Evolutionary conservation across 2,329 filamentous ascomycete genomes (phyloP), one percentile per base, ranked within the genome.

Genomic region (Sarocladium strictum): DNA sequence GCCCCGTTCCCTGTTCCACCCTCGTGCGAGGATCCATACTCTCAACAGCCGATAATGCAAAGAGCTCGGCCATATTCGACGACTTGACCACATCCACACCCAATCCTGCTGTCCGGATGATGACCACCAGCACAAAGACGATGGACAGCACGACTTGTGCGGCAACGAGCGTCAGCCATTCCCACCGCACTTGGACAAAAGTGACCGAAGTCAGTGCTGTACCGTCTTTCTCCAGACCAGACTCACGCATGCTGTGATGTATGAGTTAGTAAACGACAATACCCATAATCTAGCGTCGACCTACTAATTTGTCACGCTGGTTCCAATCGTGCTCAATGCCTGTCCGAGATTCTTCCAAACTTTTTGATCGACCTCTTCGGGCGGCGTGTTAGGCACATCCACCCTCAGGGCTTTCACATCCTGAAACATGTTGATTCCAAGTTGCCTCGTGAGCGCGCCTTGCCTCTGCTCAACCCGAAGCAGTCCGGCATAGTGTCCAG

Each of bases 11-110:
- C 12, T 29, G 11, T 29, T 17, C 21, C 3, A 11, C 11, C 10
- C 27, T 21, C 10, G n/a, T 24, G 19, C 19, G 23, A 5, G 3
- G 15, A 3, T 21, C 12, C 21, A 23, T 29, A 14, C 43, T 17
- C 3, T n/a, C 43, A 29, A 9, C 43, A 29, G 9, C 10, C n/a
- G 7, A n/a, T 10, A 56, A 19, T 7, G 57, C 57, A 37, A 58
- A 56, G 1, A 58, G 53, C 41, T 54, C 54, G 12, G 57, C 55
- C 26, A 47, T 52, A 37, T 57, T 54, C 23, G 53, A 38, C 41
- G 55, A 61, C 50, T 62, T 61, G 5, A 61, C 57, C 12, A 61
- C 54, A 9, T 57, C 59, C 1, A 62, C 53, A 5, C 47, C 57
- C 15, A 58, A 38, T 9, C 21, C 14, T 12, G 35, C 51, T 1